Percentiles rank a stretch among this genome's conserved stretches.
Conservation (phyloP, 2,329 filamentous ascomycete genomes). For the Triangularia verruculosa region DNA sequence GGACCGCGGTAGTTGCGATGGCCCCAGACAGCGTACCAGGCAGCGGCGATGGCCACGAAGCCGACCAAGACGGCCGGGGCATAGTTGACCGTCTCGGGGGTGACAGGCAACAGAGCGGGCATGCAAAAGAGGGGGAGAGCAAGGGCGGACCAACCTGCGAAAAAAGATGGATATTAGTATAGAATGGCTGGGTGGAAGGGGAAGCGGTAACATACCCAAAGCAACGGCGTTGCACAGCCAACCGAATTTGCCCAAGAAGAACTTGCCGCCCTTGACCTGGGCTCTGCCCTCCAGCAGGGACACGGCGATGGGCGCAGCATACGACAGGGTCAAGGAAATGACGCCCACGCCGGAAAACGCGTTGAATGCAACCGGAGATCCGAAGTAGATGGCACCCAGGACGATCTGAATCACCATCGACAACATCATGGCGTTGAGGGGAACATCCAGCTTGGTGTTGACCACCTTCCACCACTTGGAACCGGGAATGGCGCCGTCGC, state of each 20-base stretch:
- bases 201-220: constrained; percentile 49
- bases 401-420: constrained; percentile 62
- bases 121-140: constrained; percentile 74
- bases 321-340: constrained; percentile 66
- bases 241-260: constrained; percentile 62
- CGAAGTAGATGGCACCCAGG: constrained; percentile 67
- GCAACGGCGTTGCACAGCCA: constrained; percentile 61
- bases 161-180: neutral
- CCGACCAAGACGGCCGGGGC: constrained; percentile 71
- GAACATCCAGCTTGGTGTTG: constrained; percentile 60
- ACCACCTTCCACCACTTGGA: constrained; percentile 59
- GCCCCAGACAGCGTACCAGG: constrained; percentile 70
- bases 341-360: constrained; percentile 69
- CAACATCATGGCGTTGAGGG: constrained; percentile 70
- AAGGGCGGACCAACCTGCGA: constrained; percentile 60
- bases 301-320: constrained; percentile 64
- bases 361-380: constrained; percentile 66
- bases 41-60: constrained; percentile 57
- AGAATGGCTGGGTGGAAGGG: constrained; percentile 28
- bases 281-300: constrained; percentile 59
- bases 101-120: constrained; percentile 62
- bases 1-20: constrained; percentile 66
- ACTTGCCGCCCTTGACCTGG: constrained; percentile 54
- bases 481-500: constrained; percentile 67
- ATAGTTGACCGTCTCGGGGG: constrained; percentile 64